phyloP scores from a whole-genome alignment of 495 filamentous ascomycete genomes.

The Aspergillus heteromorphus region DNA sequence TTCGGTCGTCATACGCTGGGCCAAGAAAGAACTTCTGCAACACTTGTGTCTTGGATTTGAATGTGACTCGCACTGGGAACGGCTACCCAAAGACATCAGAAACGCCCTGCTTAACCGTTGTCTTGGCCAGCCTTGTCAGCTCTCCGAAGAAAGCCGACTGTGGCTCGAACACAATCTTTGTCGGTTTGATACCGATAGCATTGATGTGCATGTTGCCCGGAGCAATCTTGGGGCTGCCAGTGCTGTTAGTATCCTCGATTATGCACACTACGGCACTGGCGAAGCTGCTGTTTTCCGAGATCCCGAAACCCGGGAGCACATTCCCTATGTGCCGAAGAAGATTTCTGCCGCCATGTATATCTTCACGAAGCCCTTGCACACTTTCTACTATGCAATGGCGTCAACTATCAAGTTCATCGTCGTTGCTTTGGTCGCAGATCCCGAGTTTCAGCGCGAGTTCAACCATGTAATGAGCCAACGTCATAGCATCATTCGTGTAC shows the following conservation, averaged over 20 bases:
- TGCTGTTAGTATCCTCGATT: constrained; percentile 35
- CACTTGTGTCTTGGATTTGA: constrained; percentile 42
- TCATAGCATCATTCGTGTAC: constrained; percentile 32
- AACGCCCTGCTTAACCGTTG: constrained; percentile 33
- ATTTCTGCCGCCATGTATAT: constrained; percentile 21
- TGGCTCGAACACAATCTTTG: constrained; percentile 36
- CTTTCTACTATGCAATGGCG: constrained; percentile 36
- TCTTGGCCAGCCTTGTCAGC: constrained; percentile 24
- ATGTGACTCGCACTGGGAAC: constrained; percentile 40
- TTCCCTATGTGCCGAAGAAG: constrained; percentile 28
- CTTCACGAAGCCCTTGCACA: constrained; percentile 25
- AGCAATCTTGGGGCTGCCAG: constrained; percentile 39
- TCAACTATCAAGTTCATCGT: constrained; percentile 47
- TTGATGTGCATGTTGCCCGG: constrained; percentile 34
- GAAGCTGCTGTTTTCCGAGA: constrained; percentile 26
- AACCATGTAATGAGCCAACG: constrained; percentile 38
- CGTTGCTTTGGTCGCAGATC: constrained; percentile 50
- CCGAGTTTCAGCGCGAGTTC: constrained; percentile 55
- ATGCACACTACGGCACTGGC: constrained; percentile 32
- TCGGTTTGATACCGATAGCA: constrained; percentile 29
- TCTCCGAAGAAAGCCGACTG: constrained; percentile 22
- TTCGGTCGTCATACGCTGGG: constrained; percentile 31
- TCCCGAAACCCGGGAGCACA: constrained; percentile 25
- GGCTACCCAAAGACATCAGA: constrained; percentile 31
- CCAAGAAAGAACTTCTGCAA: constrained; percentile 38